A percentile compares a stretch with the other conserved stretches of the same genome.
These are phyloP conservation scores for Fusarium euwallaceae DNA, from an alignment of 2,329 filamentous ascomycete genomes.

Conservation along the genomic window DNA sequence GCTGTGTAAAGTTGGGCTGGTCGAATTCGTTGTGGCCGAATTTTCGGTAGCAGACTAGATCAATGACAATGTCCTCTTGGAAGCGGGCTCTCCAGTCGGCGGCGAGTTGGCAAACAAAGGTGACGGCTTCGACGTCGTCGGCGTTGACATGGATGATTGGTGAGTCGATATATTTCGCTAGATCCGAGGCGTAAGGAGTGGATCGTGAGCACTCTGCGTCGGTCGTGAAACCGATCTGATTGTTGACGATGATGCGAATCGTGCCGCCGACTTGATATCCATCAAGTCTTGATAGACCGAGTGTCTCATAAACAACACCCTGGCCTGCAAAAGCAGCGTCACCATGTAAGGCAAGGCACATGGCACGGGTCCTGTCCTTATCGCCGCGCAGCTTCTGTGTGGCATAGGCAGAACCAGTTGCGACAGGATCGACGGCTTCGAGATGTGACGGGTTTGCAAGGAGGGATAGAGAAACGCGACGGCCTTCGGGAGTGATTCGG, in stretches of 20 bases:
- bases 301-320: slow-evolving; percentile 96
- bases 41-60: slow-evolving; percentile 98
- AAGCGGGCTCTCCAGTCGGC: slow-evolving; percentile 98
- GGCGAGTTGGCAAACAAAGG: slow-evolving; percentile 96
- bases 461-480: slow-evolving; percentile 95
- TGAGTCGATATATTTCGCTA: slow-evolving; percentile 97
- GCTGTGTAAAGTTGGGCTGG: slow-evolving; percentile 98
- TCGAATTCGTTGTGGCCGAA: slow-evolving; percentile 99
- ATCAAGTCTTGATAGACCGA: slow-evolving; percentile 94
- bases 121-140: slow-evolving; percentile 96
- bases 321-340: slow-evolving; percentile 97
- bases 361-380: slow-evolving; percentile 82
- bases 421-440: slow-evolving; percentile 97
- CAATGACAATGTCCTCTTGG: slow-evolving; percentile 96
- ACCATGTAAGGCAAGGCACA: slow-evolving; percentile 95
- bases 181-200: slow-evolving; percentile 97
- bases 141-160: slow-evolving; percentile 99
- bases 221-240: slow-evolving; percentile 99
- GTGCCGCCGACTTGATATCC: slow-evolving; percentile 97
- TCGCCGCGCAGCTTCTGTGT: slow-evolving; percentile 99
- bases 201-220: slow-evolving; percentile 96
- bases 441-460: slow-evolving; percentile 98
- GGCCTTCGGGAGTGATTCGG: slow-evolving; percentile 94
- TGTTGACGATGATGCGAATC: slow-evolving; percentile 96
- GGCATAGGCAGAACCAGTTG: slow-evolving; percentile 93